Base-by-base conservation (phyloP, 192 early-diverging fungal genomes). In the Podila clonocystis region DNA sequence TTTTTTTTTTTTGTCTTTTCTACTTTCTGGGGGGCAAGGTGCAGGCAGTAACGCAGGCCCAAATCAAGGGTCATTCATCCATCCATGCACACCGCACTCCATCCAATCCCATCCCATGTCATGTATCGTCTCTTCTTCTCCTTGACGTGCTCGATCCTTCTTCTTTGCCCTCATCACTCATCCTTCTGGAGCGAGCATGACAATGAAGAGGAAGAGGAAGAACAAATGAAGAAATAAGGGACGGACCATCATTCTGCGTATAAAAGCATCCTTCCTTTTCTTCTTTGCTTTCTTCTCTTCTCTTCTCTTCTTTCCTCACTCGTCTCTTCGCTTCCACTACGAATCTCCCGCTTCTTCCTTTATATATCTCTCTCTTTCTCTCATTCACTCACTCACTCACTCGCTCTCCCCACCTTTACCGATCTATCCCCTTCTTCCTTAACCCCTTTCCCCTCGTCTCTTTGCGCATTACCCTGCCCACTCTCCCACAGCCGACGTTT, bases 301-400 rank as follows among this genome's bases (percentile, higher is more conserved):
- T 31, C 38, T 13, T 36, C 24, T 62, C 20, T 62, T 62, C 7
- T 62, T 11, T 64, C 22, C 34, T 45, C 22, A n/a, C 20, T 41
- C 63, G 36, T 15, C 29, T 22, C 20, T 55, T 34, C 20, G 15
- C 55, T 24, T 52, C 17, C 58, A 34, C 73, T 45, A 50, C 34
- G 57, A 75, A 62, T 68, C 62, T 63, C 58, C 24, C 24, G 9
- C 34, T 13, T 36, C 20, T 26, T 31, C 33, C 24, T 36, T 75
- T 17, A 38, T 64, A 24, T 52, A 38, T 26, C 33, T 33, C 33
- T 5, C 33, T 33, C 3, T 33, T 5, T 2, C 31, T 26, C n/a
- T n/a, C n/a, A n/a, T n/a, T n/a, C n/a, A n/a, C n/a, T n/a, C n/a
- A n/a, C n/a, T n/a, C n/a, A n/a, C 38, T 69, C 28, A 59, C 41